Evolutionary conservation across 139 green algal genomes (phyloP).

Genomic region (Haematococcus lacustris): DNA sequence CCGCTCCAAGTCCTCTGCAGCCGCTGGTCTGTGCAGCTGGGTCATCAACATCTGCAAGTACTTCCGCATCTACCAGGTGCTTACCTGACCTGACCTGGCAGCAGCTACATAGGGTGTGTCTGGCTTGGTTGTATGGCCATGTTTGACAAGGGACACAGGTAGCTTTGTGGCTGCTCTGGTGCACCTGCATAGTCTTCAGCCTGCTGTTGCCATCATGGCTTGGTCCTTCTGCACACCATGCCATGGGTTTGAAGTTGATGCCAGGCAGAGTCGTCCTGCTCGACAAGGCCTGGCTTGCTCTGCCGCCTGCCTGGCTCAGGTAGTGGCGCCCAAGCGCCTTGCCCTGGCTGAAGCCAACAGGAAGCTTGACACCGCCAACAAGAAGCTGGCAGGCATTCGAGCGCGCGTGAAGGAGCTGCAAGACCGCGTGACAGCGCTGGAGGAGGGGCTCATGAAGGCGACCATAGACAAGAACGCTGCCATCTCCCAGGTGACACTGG

Average conservation of each 20-base stretch:
- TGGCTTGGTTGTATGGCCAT: no score
- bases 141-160: no score
- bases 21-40: conserved; percentile 82
- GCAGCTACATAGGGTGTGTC: no score
- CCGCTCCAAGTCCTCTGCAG: conserved; percentile 73
- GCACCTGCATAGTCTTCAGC: no score
- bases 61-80: conserved; percentile 85
- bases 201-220: no score
- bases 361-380: conserved; percentile 74
- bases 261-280: no score
- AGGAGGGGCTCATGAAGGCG: conserved; percentile 77
- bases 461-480: conserved; percentile 86
- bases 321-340: conserved; percentile 83
- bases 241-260: no score
- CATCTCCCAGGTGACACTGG: conserved; percentile 54
- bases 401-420: conserved; percentile 78
- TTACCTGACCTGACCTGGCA: background rate
- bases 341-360: conserved; percentile 77
- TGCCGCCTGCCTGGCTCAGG: conserved; percentile 27
- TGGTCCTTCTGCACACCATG: no score
- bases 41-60: conserved; percentile 94
- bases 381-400: conserved; percentile 77
- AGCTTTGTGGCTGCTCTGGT: no score
- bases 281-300: no score
- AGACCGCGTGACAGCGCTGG: conserved; percentile 66